phyloP scores from a whole-genome alignment of 768 basidiomycete species.

The Lentinus tigrinus region DNA sequence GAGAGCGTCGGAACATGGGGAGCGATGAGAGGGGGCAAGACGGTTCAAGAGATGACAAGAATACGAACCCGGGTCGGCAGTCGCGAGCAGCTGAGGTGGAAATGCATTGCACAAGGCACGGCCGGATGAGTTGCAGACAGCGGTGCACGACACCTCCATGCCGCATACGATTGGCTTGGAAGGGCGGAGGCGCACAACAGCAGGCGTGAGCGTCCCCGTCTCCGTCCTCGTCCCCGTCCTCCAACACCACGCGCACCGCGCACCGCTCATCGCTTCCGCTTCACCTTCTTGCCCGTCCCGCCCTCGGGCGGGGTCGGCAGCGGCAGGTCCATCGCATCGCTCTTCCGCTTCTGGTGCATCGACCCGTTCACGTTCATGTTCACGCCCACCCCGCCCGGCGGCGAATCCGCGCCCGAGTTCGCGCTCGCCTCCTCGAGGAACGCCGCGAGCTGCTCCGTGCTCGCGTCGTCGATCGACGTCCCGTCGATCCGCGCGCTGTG shows the following conservation, averaged over 20 bases:
- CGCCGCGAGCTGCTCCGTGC: constrained; percentile 39
- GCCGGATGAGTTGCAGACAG: not conserved
- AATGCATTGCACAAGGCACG: not conserved
- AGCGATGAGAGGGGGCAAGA: too few relatives aligned
- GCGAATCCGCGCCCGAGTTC: too few relatives aligned
- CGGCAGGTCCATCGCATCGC: constrained; percentile 27
- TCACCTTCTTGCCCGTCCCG: constrained; percentile 18
- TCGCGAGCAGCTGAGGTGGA: too few relatives aligned
- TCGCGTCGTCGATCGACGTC: constrained; percentile 31
- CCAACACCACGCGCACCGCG: not conserved
- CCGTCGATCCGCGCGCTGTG: constrained; percentile 32
- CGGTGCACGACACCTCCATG: too few relatives aligned
- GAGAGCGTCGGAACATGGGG: too few relatives aligned
- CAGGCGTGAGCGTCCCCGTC: not conserved
- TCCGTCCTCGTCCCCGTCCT: not conserved
- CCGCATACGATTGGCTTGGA: not conserved
- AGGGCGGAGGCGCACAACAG: too few relatives aligned
- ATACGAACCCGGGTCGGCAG: too few relatives aligned
- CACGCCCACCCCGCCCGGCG: not conserved
- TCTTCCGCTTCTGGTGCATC: constrained; percentile 30
- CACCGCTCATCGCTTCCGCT: constrained; percentile 26
- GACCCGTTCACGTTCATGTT: too few relatives aligned
- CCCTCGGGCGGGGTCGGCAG: constrained; percentile 9
- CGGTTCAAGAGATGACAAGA: too few relatives aligned
- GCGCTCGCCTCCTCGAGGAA: constrained; percentile 42